These are phyloP conservation scores for Sugiyamaella grinbergsii DNA, from an alignment of 1,139 yeast genomes.

Conservation along the genomic window DNA sequence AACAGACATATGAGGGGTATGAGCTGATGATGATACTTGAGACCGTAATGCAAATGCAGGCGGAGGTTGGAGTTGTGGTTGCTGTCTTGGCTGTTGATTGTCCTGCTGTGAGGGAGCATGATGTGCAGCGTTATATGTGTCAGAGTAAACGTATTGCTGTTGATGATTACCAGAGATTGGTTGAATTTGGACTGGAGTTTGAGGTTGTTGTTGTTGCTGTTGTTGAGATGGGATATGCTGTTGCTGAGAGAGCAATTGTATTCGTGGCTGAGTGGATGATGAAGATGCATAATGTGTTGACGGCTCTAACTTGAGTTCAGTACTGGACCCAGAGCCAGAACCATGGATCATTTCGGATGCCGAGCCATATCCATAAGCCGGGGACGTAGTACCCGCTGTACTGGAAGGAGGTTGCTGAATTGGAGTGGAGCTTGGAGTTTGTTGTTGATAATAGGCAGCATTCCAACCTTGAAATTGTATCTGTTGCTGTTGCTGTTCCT, in stretches of 20 bases:
- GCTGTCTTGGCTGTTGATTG: conserved; percentile 23
- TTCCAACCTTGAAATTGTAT: conserved; percentile 14
- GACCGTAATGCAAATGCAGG: conserved; percentile 21
- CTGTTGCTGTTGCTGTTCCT: conserved; percentile 23
- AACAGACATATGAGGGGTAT: conserved; percentile 1
- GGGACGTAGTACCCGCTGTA: conserved; percentile 6
- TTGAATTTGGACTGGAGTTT: conserved; percentile 19
- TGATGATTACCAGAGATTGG: conserved; percentile 9
- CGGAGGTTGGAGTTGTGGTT: conserved; percentile 21
- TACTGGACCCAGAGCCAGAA: neutral
- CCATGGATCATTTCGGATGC: conserved; percentile 4
- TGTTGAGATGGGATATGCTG: conserved; percentile 23
- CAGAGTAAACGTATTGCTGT: conserved; percentile 14
- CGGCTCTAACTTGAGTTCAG: conserved; percentile 2
- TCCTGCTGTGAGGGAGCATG: conserved; percentile 5
- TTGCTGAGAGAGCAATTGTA: conserved; percentile 16
- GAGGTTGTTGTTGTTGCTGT: conserved; percentile 21
- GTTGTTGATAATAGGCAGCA: conserved; percentile 16
- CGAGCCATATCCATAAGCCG: conserved; percentile 13
- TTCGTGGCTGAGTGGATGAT: conserved; percentile 9
- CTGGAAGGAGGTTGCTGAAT: conserved; percentile 6
- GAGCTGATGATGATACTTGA: conserved; percentile 11
- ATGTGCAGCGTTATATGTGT: conserved; percentile 5
- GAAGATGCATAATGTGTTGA: conserved; percentile 9
- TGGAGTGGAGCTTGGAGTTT: conserved; percentile 1